Percentiles rank a stretch among this genome's conserved stretches.
These are phyloP conservation scores for Zygnema circumcarinatum DNA, from an alignment of 139 green algal species.

Conservation along the genomic window DNA sequence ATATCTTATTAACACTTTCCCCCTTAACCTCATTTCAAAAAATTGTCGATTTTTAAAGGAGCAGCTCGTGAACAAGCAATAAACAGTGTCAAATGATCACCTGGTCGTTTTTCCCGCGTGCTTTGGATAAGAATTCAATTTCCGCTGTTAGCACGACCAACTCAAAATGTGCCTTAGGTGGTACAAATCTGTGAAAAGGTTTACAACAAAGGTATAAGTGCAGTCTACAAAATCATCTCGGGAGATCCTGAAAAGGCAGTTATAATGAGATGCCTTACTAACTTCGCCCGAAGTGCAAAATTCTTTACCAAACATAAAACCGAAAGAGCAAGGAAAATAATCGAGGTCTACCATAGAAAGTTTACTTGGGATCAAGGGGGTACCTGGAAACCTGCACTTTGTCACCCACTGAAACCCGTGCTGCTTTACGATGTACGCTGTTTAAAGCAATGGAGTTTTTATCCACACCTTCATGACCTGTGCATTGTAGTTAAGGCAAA, in stretches of 20 bases:
- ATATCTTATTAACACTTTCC: no score
- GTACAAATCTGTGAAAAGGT: constrained; percentile 22
- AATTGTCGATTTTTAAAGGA: no score
- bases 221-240: neutral
- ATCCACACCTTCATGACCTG: constrained; percentile 65
- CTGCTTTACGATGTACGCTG: constrained; percentile 76
- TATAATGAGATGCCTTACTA: neutral
- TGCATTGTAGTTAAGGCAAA: constrained; percentile 14
- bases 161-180: constrained; percentile 58
- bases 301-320: neutral
- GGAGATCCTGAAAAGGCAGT: neutral
- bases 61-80: no score
- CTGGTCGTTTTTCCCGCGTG: constrained; percentile 19
- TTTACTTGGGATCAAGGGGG: no score
- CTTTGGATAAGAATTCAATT: constrained; percentile 72
- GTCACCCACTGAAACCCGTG: constrained; percentile 43
- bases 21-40: no score
- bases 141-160: constrained; percentile 76
- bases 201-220: neutral
- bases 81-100: no score
- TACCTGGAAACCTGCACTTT: constrained; percentile 15
- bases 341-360: no score
- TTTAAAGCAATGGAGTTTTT: constrained; percentile 82
- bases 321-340: neutral
- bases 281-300: neutral